Evolutionary conservation across 2,329 filamentous ascomycete species (phyloP).

Genomic region (Cylindrodendrum hubeiense): DNA sequence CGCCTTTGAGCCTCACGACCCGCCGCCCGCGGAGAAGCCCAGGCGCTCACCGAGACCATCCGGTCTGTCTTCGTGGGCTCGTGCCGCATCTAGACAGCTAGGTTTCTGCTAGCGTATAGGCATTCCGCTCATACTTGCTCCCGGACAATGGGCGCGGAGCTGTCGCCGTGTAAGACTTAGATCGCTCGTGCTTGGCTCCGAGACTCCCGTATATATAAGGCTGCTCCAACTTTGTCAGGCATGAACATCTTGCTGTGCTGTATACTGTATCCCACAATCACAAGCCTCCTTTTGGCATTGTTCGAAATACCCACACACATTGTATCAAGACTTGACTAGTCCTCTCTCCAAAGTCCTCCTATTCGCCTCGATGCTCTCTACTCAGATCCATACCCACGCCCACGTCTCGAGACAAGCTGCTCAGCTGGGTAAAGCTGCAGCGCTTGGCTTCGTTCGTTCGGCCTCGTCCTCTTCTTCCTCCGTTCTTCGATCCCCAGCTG

Average conservation of each 20-base stretch:
- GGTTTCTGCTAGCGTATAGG: conserved; percentile 10
- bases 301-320: background rate
- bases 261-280: conserved; percentile 21
- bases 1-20: conserved; percentile 1
- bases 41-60: conserved; percentile 20
- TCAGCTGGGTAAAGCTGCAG: conserved; percentile 42
- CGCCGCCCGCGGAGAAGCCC: background rate
- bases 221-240: conserved; percentile 27
- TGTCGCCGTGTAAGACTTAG: background rate
- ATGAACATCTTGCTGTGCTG: conserved; percentile 21
- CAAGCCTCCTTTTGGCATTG: conserved; percentile 4
- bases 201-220: conserved; percentile 33
- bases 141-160: background rate
- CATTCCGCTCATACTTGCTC: conserved; percentile 23
- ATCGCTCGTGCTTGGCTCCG: background rate
- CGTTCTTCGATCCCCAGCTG: conserved; percentile 20
- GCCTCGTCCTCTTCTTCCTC: conserved; percentile 29
- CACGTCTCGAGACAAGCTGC: conserved; percentile 42
- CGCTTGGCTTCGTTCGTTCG: conserved; percentile 34
- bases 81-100: conserved; percentile 28
- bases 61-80: conserved; percentile 41
- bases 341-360: conserved; percentile 17
- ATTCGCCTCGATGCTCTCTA: conserved; percentile 44
- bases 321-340: conserved; percentile 22
- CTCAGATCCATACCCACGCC: conserved; percentile 37